Conservation (phyloP, 805 yeast genomes). For the Spathaspora girioi region DNA sequence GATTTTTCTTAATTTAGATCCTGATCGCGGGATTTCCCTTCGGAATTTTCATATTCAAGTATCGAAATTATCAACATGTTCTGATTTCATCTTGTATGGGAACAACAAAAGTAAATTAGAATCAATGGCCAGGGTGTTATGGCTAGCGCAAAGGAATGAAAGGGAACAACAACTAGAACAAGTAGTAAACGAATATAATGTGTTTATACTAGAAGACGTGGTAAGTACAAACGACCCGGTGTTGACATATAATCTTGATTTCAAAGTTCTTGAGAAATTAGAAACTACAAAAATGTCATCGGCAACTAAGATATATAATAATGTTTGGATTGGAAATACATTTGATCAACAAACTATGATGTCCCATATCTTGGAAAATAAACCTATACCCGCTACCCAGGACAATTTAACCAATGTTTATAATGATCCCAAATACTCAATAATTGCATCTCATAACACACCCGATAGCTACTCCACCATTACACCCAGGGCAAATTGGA, state of each 20-base stretch:
- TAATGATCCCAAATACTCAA: conserved; percentile 50
- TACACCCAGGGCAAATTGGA: conserved; percentile 54
- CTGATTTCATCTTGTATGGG: conserved; percentile 78
- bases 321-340: conserved; percentile 81
- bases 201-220: conserved; percentile 8
- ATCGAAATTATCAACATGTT: conserved; percentile 68
- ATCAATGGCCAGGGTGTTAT: conserved; percentile 29
- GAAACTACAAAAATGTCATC: conserved; percentile 83
- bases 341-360: conserved; percentile 58
- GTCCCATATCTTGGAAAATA: conserved; percentile 6
- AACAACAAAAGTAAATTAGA: conserved; percentile 25
- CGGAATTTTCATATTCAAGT: conserved; percentile 86
- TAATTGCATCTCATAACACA: conserved; percentile 31
- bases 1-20: conserved; percentile 57
- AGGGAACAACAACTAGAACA: not conserved
- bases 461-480: conserved; percentile 7
- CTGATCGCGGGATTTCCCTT: conserved; percentile 67
- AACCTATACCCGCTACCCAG: not conserved
- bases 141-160: conserved; percentile 35
- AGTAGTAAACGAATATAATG: conserved; percentile 8
- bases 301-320: conserved; percentile 54
- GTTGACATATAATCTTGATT: conserved; percentile 59
- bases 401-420: conserved; percentile 27
- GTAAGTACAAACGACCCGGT: not conserved
- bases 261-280: conserved; percentile 68